Percentiles rank a stretch among this genome's conserved stretches.
These are phyloP conservation scores for Neurospora terricola DNA, from an alignment of 495 filamentous ascomycete species.

Conservation along the genomic window DNA sequence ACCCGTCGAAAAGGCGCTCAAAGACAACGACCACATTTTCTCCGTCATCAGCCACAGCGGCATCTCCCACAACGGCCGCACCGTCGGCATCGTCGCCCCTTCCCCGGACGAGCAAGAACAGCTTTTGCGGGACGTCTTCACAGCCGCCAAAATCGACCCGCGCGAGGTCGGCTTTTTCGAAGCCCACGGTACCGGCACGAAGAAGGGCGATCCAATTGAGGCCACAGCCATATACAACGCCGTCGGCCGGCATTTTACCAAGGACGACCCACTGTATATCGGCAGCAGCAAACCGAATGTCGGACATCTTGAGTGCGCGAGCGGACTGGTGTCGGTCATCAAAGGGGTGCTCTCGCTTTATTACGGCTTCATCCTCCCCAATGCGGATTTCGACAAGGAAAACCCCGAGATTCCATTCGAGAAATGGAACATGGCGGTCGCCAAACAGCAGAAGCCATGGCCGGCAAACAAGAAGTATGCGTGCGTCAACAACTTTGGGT, in stretches of 20 bases:
- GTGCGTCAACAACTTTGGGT: conserved; percentile 42
- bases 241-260: conserved; percentile 26
- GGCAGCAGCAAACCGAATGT: conserved; percentile 53
- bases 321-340: conserved; percentile 48
- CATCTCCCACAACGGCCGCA: conserved; percentile 47
- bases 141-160: conserved; percentile 29
- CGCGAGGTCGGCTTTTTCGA: conserved; percentile 38
- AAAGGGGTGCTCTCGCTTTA: conserved; percentile 52
- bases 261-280: conserved; percentile 36
- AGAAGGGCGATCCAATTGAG: conserved; percentile 53
- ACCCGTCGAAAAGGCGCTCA: conserved; percentile 38
- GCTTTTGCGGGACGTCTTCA: conserved; percentile 34
- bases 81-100: conserved; percentile 44
- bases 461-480: conserved; percentile 28
- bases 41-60: conserved; percentile 44
- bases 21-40: conserved; percentile 45
- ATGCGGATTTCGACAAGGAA: conserved; percentile 37
- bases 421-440: conserved; percentile 30
- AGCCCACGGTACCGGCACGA: conserved; percentile 51
- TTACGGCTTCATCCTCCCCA: conserved; percentile 41
- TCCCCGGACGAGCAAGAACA: conserved; percentile 40
- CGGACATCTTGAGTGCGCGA: conserved; percentile 48
- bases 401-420: conserved; percentile 37
- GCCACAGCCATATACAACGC: conserved; percentile 42
- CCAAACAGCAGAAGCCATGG: conserved; percentile 20